phyloP scores from a whole-genome alignment of 345 rosid genomes.

The Aquilaria sinensis region DNA sequence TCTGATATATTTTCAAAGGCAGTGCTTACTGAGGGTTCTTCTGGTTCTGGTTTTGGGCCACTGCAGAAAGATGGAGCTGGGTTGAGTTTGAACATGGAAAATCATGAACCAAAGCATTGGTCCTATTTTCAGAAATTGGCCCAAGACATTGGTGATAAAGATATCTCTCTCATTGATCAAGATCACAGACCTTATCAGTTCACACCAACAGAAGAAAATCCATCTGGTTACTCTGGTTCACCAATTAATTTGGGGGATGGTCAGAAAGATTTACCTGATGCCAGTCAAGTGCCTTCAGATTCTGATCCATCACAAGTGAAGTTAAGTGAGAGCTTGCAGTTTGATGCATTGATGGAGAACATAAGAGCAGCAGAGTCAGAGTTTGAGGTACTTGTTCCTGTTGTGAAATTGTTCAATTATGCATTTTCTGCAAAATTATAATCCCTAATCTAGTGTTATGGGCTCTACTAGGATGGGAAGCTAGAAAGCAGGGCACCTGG shows the following conservation, averaged over 20 bases:
- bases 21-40: conserved; percentile 44
- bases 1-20: conserved; percentile 68
- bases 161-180: conserved; percentile 52
- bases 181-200: conserved; percentile 35
- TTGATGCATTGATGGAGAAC: conserved; percentile 62
- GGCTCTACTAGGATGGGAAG: conserved; percentile 50
- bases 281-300: conserved; percentile 20
- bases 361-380: conserved; percentile 42
- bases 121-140: conserved; percentile 86
- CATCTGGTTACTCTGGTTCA: conserved; percentile 31
- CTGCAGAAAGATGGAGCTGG: conserved; percentile 55
- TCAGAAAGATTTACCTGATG: conserved; percentile 26
- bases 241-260: conserved; percentile 38
- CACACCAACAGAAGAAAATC: conserved; percentile 32
- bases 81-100: conserved; percentile 63
- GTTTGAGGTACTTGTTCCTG: conserved; percentile 42
- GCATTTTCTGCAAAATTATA: conserved; percentile 1
- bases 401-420: conserved; percentile 20
- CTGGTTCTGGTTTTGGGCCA: conserved; percentile 25
- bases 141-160: conserved; percentile 47
- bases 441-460: conserved; percentile 11
- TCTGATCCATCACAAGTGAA: conserved; percentile 27
- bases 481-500: conserved; percentile 39
- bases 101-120: conserved; percentile 74
- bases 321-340: conserved; percentile 55